phyloP scores from a whole-genome alignment of 768 basidiomycete genomes.

The Lentinula sp. region DNA sequence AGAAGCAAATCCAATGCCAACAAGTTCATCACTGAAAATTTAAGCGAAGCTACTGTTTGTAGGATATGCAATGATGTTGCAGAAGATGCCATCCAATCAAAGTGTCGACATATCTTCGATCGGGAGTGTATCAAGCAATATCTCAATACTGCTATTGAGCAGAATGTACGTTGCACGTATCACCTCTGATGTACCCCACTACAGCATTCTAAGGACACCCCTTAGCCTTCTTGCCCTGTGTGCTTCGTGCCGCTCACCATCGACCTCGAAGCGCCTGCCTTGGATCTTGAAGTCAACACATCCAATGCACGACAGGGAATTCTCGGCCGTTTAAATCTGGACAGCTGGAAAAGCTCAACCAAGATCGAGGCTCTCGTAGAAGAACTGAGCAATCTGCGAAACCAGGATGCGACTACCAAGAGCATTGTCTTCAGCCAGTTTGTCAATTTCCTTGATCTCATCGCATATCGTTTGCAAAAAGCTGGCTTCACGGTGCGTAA shows the following conservation, averaged over 20 bases:
- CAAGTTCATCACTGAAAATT: conserved; percentile 50
- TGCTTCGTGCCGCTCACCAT: conserved; percentile 92
- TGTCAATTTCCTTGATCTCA: conserved; percentile 88
- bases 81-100: conserved; percentile 93
- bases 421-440: conserved; percentile 97
- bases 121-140: conserved; percentile 95
- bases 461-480: conserved; percentile 86
- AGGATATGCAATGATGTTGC: conserved; percentile 95
- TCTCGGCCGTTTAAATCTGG: conserved; percentile 81
- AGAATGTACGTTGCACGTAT: conserved; percentile 36
- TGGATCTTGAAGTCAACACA: conserved; percentile 69
- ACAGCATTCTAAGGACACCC: background rate
- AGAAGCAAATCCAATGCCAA: conserved; percentile 75
- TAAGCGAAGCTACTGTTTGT: conserved; percentile 79
- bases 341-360: conserved; percentile 91
- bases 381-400: conserved; percentile 79
- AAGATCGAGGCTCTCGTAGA: conserved; percentile 97
- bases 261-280: conserved; percentile 89
- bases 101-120: conserved; percentile 92
- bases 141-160: conserved; percentile 66
- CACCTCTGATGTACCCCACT: background rate
- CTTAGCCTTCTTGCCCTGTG: conserved; percentile 86
- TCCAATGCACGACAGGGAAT: conserved; percentile 77
- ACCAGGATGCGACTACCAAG: conserved; percentile 87
- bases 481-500: conserved; percentile 80